Percentiles rank a stretch among this genome's conserved stretches.
Evolutionary conservation across 306 rosid genomes (phyloP).

Genomic region (Morella rubra): DNA sequence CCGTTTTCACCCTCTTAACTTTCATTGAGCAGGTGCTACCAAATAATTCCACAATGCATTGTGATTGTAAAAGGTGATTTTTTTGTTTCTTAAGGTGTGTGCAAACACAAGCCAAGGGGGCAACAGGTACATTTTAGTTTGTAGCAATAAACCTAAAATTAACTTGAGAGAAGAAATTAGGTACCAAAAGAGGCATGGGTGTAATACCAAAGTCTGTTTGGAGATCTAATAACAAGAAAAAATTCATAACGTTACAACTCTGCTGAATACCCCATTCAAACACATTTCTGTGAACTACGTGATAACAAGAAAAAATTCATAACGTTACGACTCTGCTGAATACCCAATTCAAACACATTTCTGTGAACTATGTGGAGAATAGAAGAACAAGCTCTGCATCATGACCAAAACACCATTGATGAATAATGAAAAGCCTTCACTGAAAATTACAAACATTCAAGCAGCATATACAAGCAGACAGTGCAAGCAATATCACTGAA

Average conservation of each 20-base stretch:
- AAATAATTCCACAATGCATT: neutral
- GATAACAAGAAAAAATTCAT: neutral
- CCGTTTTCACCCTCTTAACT: neutral
- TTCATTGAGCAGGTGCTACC: neutral
- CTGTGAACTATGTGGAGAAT: neutral
- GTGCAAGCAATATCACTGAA: constrained; percentile 4
- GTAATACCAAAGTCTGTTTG: neutral
- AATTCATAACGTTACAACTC: neutral
- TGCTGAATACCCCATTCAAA: neutral
- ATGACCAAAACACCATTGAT: neutral
- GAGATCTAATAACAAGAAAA: neutral
- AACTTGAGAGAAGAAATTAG: neutral
- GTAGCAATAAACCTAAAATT: neutral
- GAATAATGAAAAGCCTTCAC: neutral
- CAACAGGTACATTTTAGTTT: neutral
- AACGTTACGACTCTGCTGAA: neutral
- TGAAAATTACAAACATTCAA: neutral
- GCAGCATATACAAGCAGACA: constrained; percentile 7
- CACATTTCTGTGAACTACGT: neutral
- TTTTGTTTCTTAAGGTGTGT: neutral
- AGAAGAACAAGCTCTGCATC: constrained; percentile 1
- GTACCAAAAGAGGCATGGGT: constrained; percentile 1
- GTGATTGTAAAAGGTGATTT: neutral
- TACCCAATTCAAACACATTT: neutral
- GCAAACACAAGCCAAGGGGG: neutral